Percentiles rank a stretch among this genome's conserved stretches.
These are phyloP conservation scores for Fusarium xylarioides DNA, from an alignment of 2,329 filamentous ascomycete genomes.

Conservation along the genomic window DNA sequence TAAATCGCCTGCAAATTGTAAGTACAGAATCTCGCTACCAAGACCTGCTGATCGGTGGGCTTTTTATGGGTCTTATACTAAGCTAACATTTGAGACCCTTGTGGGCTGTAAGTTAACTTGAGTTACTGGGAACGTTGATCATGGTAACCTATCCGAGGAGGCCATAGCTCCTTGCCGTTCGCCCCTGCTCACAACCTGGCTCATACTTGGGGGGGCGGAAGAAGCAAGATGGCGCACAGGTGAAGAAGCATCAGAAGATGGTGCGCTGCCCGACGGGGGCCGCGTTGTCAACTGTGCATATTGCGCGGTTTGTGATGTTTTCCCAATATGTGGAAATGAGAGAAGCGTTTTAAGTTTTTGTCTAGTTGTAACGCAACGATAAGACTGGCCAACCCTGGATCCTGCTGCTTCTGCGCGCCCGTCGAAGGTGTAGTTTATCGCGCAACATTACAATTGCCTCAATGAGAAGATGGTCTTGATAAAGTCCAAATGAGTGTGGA, in stretches of 20 bases:
- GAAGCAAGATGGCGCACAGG: slow-evolving; percentile 13
- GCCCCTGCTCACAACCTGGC: slow-evolving; percentile 13
- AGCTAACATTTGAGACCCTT: too few relatives aligned
- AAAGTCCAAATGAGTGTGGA: neutral
- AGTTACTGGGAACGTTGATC: too few relatives aligned
- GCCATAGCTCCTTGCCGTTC: slow-evolving; percentile 32
- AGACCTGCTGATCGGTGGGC: too few relatives aligned
- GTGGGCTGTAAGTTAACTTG: too few relatives aligned
- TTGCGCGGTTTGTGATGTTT: neutral
- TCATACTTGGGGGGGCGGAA: slow-evolving; percentile 12
- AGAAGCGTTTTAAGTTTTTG: neutral
- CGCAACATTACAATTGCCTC: neutral
- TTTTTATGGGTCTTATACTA: too few relatives aligned
- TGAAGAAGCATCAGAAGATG: neutral
- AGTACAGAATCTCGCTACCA: too few relatives aligned
- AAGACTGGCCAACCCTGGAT: neutral
- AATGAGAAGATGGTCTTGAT: neutral
- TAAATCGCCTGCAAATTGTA: too few relatives aligned
- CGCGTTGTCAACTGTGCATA: slow-evolving; percentile 4
- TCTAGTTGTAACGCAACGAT: neutral
- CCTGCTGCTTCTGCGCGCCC: neutral
- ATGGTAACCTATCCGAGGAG: slow-evolving; percentile 15
- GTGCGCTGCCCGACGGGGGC: neutral
- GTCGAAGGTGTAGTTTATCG: neutral
- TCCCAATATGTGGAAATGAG: neutral